These are phyloP conservation scores for Aspergillus novoparasiticus DNA, from an alignment of 2,329 filamentous ascomycete species.

Conservation along the genomic window DNA sequence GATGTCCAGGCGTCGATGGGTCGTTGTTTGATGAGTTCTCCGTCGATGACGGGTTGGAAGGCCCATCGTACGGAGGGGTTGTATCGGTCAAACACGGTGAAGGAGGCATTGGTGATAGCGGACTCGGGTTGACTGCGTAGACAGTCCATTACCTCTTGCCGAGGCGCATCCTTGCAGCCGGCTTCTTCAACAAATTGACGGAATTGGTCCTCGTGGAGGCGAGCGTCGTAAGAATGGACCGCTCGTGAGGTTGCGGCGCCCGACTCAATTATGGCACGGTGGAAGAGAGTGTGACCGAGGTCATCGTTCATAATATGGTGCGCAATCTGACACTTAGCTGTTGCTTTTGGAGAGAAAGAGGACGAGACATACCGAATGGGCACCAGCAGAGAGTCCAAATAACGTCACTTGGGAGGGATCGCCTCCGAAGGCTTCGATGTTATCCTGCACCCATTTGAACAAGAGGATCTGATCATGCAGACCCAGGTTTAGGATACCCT, in stretches of 20 bases:
- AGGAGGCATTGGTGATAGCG: conserved; percentile 43
- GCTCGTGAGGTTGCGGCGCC: conserved; percentile 51
- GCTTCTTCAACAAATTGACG: conserved; percentile 42
- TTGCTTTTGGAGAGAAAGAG: neutral
- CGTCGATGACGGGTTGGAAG: conserved; percentile 71
- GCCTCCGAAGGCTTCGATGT: conserved; percentile 28
- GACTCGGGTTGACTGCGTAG: conserved; percentile 44
- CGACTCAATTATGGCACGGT: conserved; percentile 51
- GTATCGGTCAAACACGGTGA: conserved; percentile 48
- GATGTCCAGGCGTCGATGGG: conserved; percentile 63
- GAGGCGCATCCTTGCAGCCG: conserved; percentile 32
- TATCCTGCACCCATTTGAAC: conserved; percentile 32
- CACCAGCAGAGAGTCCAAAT: conserved; percentile 43
- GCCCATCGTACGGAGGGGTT: conserved; percentile 55
- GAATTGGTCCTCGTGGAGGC: conserved; percentile 50
- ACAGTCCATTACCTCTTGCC: conserved; percentile 42
- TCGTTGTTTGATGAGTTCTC: conserved; percentile 58
- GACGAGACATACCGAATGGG: conserved; percentile 48
- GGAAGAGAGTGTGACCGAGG: conserved; percentile 41
- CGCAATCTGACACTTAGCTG: conserved; percentile 55
- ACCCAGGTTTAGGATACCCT: conserved; percentile 53
- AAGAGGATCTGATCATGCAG: conserved; percentile 40
- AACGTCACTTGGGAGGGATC: conserved; percentile 37
- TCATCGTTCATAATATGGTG: conserved; percentile 64
- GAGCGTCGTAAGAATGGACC: conserved; percentile 44